phyloP scores from a whole-genome alignment of 495 filamentous ascomycete species.

The Sporormia fimetaria region DNA sequence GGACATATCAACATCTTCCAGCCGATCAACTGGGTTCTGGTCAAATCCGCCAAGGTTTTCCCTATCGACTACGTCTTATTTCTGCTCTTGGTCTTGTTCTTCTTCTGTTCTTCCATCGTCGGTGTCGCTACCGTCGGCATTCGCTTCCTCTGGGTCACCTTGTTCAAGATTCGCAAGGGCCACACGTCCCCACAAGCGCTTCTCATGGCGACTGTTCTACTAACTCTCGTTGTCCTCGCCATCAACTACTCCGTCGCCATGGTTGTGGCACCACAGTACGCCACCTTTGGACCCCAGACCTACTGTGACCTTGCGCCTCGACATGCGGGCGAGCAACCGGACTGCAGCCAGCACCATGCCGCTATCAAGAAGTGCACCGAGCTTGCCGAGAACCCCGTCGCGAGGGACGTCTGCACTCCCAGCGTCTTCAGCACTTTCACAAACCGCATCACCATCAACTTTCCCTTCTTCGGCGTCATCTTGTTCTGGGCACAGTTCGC shows the following conservation, averaged over 20 bases:
- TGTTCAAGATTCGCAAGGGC: constrained; percentile 82
- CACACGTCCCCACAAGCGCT: constrained; percentile 86
- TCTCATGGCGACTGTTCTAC: constrained; percentile 80
- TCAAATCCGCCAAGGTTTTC: constrained; percentile 70
- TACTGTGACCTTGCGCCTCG: constrained; percentile 62
- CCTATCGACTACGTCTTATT: constrained; percentile 88
- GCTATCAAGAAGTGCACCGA: constrained; percentile 76
- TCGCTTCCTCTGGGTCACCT: constrained; percentile 83
- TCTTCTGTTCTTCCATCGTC: constrained; percentile 76
- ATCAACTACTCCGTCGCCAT: constrained; percentile 87
- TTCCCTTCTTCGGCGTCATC: constrained; percentile 87
- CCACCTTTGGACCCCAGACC: constrained; percentile 87
- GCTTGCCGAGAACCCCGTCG: constrained; percentile 45
- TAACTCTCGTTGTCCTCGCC: constrained; percentile 76
- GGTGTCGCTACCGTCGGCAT: constrained; percentile 82
- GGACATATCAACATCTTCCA: constrained; percentile 86
- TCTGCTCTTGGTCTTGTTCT: constrained; percentile 65
- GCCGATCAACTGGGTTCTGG: constrained; percentile 83
- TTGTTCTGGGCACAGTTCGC: constrained; percentile 92
- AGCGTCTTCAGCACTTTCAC: constrained; percentile 83
- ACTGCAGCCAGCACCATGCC: constrained; percentile 63
- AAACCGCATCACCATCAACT: constrained; percentile 88
- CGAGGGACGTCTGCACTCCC: constrained; percentile 73
- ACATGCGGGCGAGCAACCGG: constrained; percentile 50
- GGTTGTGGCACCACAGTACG: constrained; percentile 86